Conservation (phyloP, 352 stramenopile species). For the Aphanomyces invadans region DNA sequence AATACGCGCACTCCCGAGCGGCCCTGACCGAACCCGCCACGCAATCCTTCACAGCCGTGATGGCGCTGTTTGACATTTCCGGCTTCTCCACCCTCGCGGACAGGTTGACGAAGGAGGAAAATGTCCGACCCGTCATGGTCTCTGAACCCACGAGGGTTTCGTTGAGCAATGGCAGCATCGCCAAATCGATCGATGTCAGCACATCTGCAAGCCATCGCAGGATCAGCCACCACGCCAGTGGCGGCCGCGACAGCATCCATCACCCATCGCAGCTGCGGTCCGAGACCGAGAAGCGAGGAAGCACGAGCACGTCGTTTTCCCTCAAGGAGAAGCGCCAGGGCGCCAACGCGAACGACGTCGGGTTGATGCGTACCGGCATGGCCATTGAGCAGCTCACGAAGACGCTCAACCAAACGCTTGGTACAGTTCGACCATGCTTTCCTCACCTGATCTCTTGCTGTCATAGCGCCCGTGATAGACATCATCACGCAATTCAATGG, state of each 20-base stretch:
- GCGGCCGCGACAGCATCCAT: not conserved
- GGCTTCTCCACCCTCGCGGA: conserved; percentile 80
- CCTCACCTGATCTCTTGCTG: no score
- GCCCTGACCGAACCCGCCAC: conserved; percentile 43
- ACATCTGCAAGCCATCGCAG: conserved; percentile 8
- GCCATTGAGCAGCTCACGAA: conserved; percentile 65
- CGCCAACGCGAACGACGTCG: not conserved
- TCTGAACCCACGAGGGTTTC: not conserved
- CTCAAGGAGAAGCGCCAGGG: conserved; percentile 3
- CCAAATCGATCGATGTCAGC: conserved; percentile 10
- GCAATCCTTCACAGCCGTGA: conserved; percentile 44
- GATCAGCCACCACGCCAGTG: not conserved
- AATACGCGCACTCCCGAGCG: conserved; percentile 42
- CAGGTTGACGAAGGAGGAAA: conserved; percentile 30
- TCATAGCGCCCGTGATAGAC: conserved; percentile 56
- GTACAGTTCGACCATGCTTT: not conserved
- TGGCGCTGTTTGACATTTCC: conserved; percentile 80
- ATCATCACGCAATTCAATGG: conserved; percentile 62
- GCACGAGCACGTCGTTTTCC: not conserved
- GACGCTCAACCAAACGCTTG: conserved; percentile 67
- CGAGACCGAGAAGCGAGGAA: not conserved
- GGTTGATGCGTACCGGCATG: conserved; percentile 30
- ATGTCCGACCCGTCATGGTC: not conserved
- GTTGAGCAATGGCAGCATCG: not conserved
- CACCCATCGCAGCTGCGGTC: not conserved